Evolutionary conservation across 129 eudicot genomes (phyloP).

Genomic region (Chrysanthemum lavandulifolium): DNA sequence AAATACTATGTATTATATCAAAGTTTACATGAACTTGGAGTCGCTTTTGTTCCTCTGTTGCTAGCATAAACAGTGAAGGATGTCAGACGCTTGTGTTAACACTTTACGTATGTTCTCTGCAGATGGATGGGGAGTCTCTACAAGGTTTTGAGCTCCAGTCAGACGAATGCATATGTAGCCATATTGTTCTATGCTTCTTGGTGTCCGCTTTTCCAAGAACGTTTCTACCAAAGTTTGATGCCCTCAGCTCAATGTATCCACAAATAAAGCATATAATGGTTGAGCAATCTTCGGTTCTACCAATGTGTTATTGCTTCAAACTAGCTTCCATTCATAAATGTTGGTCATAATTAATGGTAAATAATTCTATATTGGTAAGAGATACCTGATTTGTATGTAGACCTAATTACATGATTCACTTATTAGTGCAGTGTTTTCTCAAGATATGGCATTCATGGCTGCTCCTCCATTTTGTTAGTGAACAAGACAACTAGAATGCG

Average conservation of each 20-base stretch:
- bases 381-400: neutral
- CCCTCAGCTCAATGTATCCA: slow-evolving; percentile 74
- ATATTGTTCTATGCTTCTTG: slow-evolving; percentile 77
- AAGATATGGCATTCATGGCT: slow-evolving; percentile 73
- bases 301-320: slow-evolving; percentile 51
- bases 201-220: slow-evolving; percentile 68
- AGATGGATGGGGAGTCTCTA: slow-evolving; percentile 67
- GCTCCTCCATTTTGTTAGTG: slow-evolving; percentile 59
- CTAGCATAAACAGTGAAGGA: too few relatives aligned
- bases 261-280: slow-evolving; percentile 58
- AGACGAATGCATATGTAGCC: slow-evolving; percentile 35
- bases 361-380: neutral
- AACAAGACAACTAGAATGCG: slow-evolving; percentile 46
- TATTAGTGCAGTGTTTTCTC: slow-evolving; percentile 60
- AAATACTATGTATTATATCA: too few relatives aligned
- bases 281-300: slow-evolving; percentile 66
- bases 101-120: neutral
- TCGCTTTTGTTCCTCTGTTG: too few relatives aligned
- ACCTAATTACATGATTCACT: slow-evolving; percentile 4
- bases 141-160: slow-evolving; percentile 42
- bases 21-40: too few relatives aligned
- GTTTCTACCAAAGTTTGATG: slow-evolving; percentile 43
- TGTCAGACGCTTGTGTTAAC: neutral
- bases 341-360: neutral
- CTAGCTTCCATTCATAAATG: neutral